Conservation (phyloP, 441 rosid species). For the Raphanus hybrid region DNA sequence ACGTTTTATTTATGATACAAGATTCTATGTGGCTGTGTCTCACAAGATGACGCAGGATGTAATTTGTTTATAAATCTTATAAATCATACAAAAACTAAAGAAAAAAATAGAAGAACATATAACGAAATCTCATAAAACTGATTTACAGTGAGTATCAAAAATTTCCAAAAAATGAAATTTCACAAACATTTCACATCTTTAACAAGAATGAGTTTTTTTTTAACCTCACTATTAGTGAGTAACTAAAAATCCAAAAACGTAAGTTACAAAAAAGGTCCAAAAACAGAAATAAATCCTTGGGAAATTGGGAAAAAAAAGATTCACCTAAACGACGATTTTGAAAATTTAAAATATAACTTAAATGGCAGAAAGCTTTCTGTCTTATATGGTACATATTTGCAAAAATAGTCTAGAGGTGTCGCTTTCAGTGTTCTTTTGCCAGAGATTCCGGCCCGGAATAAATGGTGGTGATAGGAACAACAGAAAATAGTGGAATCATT, state of each 20-base stretch:
- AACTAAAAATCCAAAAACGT: neutral
- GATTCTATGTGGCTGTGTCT: neutral
- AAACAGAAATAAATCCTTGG: neutral
- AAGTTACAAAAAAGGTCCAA: too few species aligned
- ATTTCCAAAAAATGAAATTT: neutral
- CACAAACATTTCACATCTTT: neutral
- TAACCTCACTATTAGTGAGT: neutral
- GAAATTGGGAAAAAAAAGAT: neutral
- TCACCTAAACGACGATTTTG: neutral
- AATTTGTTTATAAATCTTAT: neutral
- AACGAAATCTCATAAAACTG: neutral
- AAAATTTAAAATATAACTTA: neutral
- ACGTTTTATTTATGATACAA: conserved; percentile 13
- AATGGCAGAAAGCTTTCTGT: neutral
- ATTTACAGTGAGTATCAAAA: neutral
- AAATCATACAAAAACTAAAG: neutral
- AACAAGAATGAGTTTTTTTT: neutral
- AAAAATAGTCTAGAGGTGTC: conserved; percentile 7
- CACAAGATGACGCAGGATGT: neutral
- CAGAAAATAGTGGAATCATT: conserved; percentile 2
- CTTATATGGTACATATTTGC: neutral
- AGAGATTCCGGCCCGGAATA: conserved; percentile 1
- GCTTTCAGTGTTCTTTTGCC: conserved; percentile 5
- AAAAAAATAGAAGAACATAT: neutral
- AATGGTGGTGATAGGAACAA: neutral